Evolutionary conservation across 371 early-diverging fungal species (phyloP).

Genomic region (Mucor lusitanicus): DNA sequence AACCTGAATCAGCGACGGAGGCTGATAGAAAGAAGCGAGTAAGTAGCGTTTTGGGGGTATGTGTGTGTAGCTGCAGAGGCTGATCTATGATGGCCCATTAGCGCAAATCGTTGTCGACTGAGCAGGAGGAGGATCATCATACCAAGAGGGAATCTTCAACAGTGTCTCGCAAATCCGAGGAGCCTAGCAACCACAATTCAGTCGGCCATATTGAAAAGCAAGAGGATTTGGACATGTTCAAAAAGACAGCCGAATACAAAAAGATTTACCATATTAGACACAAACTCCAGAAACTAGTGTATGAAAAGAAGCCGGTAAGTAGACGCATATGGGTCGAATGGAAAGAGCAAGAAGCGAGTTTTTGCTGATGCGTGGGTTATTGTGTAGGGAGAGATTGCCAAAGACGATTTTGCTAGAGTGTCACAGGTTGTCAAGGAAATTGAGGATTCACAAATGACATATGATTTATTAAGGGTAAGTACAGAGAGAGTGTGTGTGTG

Average conservation of each 20-base stretch:
- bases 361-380: not conserved
- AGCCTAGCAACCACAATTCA: not conserved
- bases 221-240: constrained; percentile 9
- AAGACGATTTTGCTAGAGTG: constrained; percentile 30
- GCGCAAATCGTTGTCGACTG: constrained; percentile 23
- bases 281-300: constrained; percentile 38
- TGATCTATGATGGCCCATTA: not conserved
- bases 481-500: not conserved
- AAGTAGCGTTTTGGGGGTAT: not conserved
- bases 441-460: constrained; percentile 31
- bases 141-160: constrained; percentile 9
- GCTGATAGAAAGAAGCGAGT: constrained; percentile 17
- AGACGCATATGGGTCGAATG: not conserved
- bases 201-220: not conserved
- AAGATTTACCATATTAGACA: constrained; percentile 33
- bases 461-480: constrained; percentile 33
- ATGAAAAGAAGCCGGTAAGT: constrained; percentile 37
- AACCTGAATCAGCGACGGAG: not conserved
- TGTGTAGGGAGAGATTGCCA: constrained; percentile 31
- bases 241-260: constrained; percentile 33
- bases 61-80: not conserved
- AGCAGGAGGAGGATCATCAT: constrained; percentile 11
- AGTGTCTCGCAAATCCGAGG: constrained; percentile 12
- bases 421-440: constrained; percentile 32
- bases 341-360: not conserved